phyloP scores from a whole-genome alignment of 345 rosid genomes.

The Laguncularia racemosa region DNA sequence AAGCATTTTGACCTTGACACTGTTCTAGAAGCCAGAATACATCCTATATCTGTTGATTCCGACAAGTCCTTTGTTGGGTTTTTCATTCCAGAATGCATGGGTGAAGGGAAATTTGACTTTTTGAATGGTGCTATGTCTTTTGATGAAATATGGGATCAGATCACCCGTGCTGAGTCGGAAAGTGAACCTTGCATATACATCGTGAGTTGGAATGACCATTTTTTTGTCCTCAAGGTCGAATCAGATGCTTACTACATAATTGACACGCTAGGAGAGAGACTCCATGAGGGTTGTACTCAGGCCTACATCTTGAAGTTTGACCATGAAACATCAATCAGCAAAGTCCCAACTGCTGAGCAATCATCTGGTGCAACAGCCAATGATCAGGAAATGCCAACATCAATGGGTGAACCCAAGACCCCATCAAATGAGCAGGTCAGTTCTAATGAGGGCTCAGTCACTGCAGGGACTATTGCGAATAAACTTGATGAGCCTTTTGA shows the following conservation, averaged over 20 bases:
- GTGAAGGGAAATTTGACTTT: conserved; percentile 61
- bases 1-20: conserved; percentile 93
- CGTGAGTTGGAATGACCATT: conserved; percentile 98
- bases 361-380: conserved; percentile 14
- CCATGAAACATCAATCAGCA: conserved; percentile 37
- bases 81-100: conserved; percentile 75
- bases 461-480: conserved; percentile 4
- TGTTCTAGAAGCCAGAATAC: conserved; percentile 66
- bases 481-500: conserved; percentile 14
- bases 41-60: conserved; percentile 52
- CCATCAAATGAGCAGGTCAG: conserved; percentile 14
- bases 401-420: conserved; percentile 22
- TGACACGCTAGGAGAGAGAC: conserved; percentile 92
- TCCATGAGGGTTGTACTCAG: conserved; percentile 83
- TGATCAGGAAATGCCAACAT: conserved; percentile 20
- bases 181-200: conserved; percentile 59
- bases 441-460: conserved; percentile 17
- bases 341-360: conserved; percentile 20
- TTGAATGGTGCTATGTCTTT: conserved; percentile 83
- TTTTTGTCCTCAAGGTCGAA: conserved; percentile 73
- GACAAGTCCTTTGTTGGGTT: conserved; percentile 82
- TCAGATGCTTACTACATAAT: conserved; percentile 81
- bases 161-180: conserved; percentile 40
- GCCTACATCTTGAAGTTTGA: conserved; percentile 88
- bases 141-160: conserved; percentile 89